Evolutionary conservation across 352 stramenopile species (phyloP).

Genomic region (Phytophthora hybrid): DNA sequence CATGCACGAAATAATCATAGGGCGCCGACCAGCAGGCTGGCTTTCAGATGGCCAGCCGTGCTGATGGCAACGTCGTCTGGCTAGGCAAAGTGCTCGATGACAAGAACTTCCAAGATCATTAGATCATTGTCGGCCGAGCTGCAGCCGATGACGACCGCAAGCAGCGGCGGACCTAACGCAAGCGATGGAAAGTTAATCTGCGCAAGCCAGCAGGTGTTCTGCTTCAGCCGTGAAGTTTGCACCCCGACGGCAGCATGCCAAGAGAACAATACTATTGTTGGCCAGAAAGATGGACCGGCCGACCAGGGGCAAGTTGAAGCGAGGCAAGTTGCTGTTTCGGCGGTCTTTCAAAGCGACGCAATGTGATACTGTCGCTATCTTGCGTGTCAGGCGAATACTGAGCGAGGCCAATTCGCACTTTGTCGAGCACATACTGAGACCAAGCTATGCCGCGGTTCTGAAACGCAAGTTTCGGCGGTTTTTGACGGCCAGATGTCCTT

Average conservation of each 20-base stretch:
- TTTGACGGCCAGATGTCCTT: background rate
- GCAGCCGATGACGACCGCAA: background rate
- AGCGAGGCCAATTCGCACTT: conserved; percentile 29
- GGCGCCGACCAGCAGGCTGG: background rate
- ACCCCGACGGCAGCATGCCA: background rate
- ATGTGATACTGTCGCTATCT: background rate
- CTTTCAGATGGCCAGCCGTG: background rate
- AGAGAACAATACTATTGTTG: background rate
- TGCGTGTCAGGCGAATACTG: conserved; percentile 39
- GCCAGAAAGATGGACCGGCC: no score
- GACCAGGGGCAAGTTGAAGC: conserved; percentile 18
- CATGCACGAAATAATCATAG: background rate
- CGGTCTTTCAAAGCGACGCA: conserved; percentile 6
- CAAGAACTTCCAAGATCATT: background rate
- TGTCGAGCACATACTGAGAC: background rate
- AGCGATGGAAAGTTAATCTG: background rate
- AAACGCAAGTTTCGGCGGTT: conserved; percentile 36
- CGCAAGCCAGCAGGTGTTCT: conserved; percentile 15
- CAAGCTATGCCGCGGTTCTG: background rate
- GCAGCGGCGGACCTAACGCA: background rate
- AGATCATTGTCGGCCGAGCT: background rate
- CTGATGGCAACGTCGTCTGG: background rate
- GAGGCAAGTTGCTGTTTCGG: conserved; percentile 16
- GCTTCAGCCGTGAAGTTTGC: conserved; percentile 34
- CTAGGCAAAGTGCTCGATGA: no score